These are phyloP conservation scores for Tolypocladium ovalisporum DNA, from an alignment of 2,329 filamentous ascomycete species.

Conservation along the genomic window DNA sequence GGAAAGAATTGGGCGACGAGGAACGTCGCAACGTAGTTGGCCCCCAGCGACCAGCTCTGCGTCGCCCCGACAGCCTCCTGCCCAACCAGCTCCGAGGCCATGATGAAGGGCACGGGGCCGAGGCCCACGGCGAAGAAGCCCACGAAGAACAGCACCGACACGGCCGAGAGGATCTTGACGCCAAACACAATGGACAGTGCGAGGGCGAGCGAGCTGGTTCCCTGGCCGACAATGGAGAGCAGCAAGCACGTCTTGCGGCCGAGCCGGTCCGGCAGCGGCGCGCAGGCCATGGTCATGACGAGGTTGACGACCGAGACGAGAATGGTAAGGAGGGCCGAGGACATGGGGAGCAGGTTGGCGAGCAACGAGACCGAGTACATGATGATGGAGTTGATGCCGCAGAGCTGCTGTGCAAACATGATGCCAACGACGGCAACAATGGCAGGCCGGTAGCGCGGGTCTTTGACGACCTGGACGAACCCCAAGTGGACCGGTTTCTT, in stretches of 20 bases:
- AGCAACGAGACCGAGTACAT: slow-evolving; percentile 97
- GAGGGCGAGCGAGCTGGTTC: slow-evolving; percentile 62
- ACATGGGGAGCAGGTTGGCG: slow-evolving; percentile 67
- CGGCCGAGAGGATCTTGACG: slow-evolving; percentile 64
- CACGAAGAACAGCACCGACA: slow-evolving; percentile 78
- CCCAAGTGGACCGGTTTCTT: slow-evolving; percentile 34
- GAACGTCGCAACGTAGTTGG: slow-evolving; percentile 87
- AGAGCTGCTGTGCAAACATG: slow-evolving; percentile 88
- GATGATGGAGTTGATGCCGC: slow-evolving; percentile 91
- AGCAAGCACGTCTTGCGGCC: slow-evolving; percentile 81
- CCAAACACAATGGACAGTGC: slow-evolving; percentile 69
- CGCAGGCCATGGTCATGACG: slow-evolving; percentile 66
- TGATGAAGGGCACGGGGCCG: slow-evolving; percentile 88
- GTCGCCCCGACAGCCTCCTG: slow-evolving; percentile 85
- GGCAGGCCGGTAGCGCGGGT: slow-evolving; percentile 59
- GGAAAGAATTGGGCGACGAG: slow-evolving; percentile 93
- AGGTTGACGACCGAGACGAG: slow-evolving; percentile 81
- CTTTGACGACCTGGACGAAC: slow-evolving; percentile 53
- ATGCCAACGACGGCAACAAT: slow-evolving; percentile 78
- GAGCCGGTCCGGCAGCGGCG: slow-evolving; percentile 76
- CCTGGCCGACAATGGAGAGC: slow-evolving; percentile 75
- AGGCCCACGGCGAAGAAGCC: slow-evolving; percentile 83
- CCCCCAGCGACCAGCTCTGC: slow-evolving; percentile 77
- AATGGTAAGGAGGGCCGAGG: slow-evolving; percentile 76
- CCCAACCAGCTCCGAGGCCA: slow-evolving; percentile 82